These are phyloP conservation scores for Sphaerostilbella broomeana DNA, from an alignment of 2,329 filamentous ascomycete species.

Conservation along the genomic window DNA sequence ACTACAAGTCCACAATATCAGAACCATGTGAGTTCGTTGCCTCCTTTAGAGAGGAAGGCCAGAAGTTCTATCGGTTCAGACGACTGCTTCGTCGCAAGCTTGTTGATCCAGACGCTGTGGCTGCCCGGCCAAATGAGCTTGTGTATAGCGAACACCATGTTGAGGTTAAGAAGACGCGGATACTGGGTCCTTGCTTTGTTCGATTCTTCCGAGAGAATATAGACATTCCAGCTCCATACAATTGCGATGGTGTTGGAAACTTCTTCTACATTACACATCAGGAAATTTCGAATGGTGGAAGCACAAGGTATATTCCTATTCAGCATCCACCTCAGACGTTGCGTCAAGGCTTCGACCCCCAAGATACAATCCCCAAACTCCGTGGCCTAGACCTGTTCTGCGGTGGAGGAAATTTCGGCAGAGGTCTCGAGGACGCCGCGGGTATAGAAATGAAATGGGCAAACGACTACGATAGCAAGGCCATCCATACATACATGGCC, in stretches of 20 bases:
- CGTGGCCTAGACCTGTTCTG: slow-evolving; percentile 67
- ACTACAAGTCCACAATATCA: slow-evolving; percentile 30
- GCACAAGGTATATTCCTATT: slow-evolving; percentile 29
- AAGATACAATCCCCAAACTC: slow-evolving; percentile 32
- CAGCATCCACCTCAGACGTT: slow-evolving; percentile 30
- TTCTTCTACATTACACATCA: slow-evolving; percentile 55
- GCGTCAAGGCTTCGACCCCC: slow-evolving; percentile 51
- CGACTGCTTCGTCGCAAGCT: slow-evolving; percentile 43
- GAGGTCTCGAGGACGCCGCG: slow-evolving; percentile 67
- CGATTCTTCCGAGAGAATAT: slow-evolving; percentile 43
- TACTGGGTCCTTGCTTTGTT: slow-evolving; percentile 54
- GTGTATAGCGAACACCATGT: slow-evolving; percentile 45
- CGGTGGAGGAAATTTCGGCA: slow-evolving; percentile 70
- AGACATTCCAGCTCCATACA: slow-evolving; percentile 55
- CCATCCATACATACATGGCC: slow-evolving; percentile 67
- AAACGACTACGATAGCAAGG: slow-evolving; percentile 57
- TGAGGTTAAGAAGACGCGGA: slow-evolving; percentile 28
- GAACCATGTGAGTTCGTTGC: slow-evolving; percentile 56
- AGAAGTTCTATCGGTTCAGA: slow-evolving; percentile 36
- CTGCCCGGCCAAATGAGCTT: slow-evolving; percentile 49
- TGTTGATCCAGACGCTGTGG: slow-evolving; percentile 26
- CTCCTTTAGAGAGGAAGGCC: slow-evolving; percentile 16
- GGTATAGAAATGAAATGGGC: slow-evolving; percentile 58
- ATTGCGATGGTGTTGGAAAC: slow-evolving; percentile 57
- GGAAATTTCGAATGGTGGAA: slow-evolving; percentile 8